These are phyloP conservation scores for Lecanosticta acicola DNA, from an alignment of 2,329 filamentous ascomycete species.

Conservation along the genomic window DNA sequence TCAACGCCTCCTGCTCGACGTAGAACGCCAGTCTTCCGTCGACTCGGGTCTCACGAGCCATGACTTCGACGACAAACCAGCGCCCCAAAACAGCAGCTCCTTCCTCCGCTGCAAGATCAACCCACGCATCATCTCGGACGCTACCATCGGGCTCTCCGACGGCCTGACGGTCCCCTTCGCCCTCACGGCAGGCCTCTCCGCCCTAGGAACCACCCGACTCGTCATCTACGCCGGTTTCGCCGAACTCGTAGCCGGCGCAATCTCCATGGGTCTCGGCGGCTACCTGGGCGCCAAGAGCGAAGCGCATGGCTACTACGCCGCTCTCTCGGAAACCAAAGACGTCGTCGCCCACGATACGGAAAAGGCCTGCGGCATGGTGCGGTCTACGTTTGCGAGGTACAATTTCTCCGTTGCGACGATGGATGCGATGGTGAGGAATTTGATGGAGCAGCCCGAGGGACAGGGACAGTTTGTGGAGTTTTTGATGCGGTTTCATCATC, in stretches of 20 bases:
- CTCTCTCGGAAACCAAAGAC: constrained; percentile 40
- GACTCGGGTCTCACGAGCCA: constrained; percentile 1
- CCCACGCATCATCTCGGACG: constrained; percentile 42
- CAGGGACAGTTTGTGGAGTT: constrained; percentile 44
- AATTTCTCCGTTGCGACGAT: constrained; percentile 34
- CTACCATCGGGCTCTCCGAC: constrained; percentile 40
- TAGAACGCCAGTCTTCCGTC: constrained; percentile 5
- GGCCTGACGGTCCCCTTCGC: constrained; percentile 42
- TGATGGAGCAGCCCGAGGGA: constrained; percentile 21
- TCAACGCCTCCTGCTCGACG: constrained; percentile 4
- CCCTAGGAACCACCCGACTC: constrained; percentile 35
- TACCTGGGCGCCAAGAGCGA: constrained; percentile 47
- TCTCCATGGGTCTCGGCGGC: constrained; percentile 41
- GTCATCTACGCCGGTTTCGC: constrained; percentile 40
- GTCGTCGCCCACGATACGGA: constrained; percentile 36
- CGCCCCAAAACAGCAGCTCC: background rate
- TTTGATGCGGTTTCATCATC: constrained; percentile 45
- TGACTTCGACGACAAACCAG: constrained; percentile 8
- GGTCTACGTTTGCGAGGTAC: constrained; percentile 38
- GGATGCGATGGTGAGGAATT: constrained; percentile 15
- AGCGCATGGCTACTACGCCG: constrained; percentile 45
- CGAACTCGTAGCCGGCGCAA: constrained; percentile 37
- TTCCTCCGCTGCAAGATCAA: constrained; percentile 19
- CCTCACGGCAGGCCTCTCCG: constrained; percentile 39
- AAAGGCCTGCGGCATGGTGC: constrained; percentile 37